These are phyloP conservation scores for Tolypocladium nubicola DNA, from an alignment of 2,329 filamentous ascomycete species.

Conservation along the genomic window DNA sequence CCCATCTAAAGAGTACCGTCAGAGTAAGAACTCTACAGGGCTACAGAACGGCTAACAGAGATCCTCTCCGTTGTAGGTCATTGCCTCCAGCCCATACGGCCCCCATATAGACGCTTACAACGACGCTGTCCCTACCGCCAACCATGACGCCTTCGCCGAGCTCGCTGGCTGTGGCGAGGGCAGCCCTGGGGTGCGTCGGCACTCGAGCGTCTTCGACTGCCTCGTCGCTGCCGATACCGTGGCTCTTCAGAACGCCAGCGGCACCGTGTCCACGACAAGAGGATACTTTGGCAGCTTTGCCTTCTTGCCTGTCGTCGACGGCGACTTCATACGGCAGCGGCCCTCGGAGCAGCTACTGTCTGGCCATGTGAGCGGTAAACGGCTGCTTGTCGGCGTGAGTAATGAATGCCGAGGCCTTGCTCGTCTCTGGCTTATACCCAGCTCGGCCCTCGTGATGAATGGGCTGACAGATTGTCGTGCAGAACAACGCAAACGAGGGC, in stretches of 20 bases:
- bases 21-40: no score
- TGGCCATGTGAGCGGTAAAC: conserved; percentile 20
- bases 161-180: conserved; percentile 18
- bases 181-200: neutral
- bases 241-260: conserved; percentile 24
- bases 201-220: conserved; percentile 20
- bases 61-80: conserved; percentile 6
- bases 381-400: conserved; percentile 17
- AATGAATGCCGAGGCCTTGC: neutral
- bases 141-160: conserved; percentile 21
- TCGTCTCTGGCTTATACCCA: neutral
- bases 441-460: neutral
- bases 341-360: conserved; percentile 17
- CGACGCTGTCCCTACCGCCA: conserved; percentile 16
- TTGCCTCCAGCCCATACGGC: conserved; percentile 35
- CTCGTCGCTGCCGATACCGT: conserved; percentile 20
- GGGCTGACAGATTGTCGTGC: neutral
- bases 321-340: conserved; percentile 17
- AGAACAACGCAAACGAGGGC: conserved; percentile 28
- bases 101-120: conserved; percentile 39
- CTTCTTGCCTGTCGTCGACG: conserved; percentile 27
- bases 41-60: neutral
- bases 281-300: conserved; percentile 19
- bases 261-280: conserved; percentile 13
- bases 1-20: neutral